phyloP scores from a whole-genome alignment of 163 green algal species.

The Scenedesmus sp. region DNA sequence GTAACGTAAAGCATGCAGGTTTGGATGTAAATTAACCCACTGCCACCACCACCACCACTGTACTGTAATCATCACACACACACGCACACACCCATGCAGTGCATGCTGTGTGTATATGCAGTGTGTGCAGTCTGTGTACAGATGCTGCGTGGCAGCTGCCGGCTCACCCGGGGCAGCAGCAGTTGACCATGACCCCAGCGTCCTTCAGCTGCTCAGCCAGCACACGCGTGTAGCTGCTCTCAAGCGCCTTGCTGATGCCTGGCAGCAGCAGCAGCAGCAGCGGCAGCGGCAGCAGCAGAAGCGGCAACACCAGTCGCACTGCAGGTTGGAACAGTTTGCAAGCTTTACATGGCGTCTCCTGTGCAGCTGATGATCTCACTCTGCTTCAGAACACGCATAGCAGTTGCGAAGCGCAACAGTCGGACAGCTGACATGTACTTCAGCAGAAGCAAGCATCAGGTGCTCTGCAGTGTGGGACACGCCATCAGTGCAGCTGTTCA shows the following conservation, averaged over 20 bases:
- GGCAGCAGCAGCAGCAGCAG: neutral
- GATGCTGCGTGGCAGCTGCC: neutral
- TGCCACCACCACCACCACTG: too few relatives aligned
- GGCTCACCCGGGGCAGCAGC: constrained; percentile 66
- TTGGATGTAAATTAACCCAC: too few relatives aligned
- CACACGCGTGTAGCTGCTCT: constrained; percentile 71
- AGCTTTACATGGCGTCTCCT: neutral
- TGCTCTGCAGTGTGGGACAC: too few relatives aligned
- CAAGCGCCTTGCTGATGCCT: constrained; percentile 46
- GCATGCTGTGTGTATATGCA: neutral
- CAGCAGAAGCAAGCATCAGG: too few relatives aligned
- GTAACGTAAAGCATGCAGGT: too few relatives aligned
- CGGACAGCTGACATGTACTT: too few relatives aligned
- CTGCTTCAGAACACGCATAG: too few relatives aligned
- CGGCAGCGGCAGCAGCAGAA: neutral
- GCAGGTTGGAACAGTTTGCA: neutral
- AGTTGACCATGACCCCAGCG: constrained; percentile 63
- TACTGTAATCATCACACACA: neutral
- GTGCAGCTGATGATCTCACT: too few relatives aligned
- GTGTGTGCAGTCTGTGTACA: neutral
- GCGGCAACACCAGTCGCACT: neutral
- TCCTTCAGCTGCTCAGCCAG: constrained; percentile 65
- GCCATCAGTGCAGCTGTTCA: too few relatives aligned
- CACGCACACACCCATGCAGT: neutral
- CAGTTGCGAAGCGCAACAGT: neutral